Evolutionary conservation across 768 basidiomycete species (phyloP), one percentile per base, ranked within the genome.

Genomic region (Antrodiella citrinella): DNA sequence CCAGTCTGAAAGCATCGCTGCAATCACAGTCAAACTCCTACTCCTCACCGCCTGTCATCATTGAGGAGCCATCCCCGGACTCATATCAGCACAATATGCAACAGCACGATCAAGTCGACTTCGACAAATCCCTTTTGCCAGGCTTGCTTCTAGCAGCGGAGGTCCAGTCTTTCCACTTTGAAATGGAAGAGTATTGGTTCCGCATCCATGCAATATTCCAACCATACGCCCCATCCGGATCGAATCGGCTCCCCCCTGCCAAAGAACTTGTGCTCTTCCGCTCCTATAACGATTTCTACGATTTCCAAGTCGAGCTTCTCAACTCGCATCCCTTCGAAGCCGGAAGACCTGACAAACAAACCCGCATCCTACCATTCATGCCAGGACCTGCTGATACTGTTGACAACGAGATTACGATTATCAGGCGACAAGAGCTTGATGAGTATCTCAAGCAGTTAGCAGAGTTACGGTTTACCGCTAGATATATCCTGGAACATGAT

Each of bases 141-240:
- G 95, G 95, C 41, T 80, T 92, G 35, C 80, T 97, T 56, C 77
- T 92, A 13, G 78, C 84, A 19, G 91, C 92, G 25, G 81, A 84
- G 53, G 91, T 98, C 50, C 87, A 92, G 48, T 94, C 93, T n/a
- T 98, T 95, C 73, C 96, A 98, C 67, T 85, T 80, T 63, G 96
- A 99, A 66, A 87, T 86, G 75, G 84, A 92, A 4, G 88, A 94
- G 59, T 99, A 92, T 68, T 97, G 94, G 92, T 99, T 98, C 78
- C 84, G 94, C 24, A 76, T 98, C 42, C 81, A 96, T 62, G 93
- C 88, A 50, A 67, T 84, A 51, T 98, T 83, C 69, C 86, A 94
- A 57, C 91, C 94, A 0, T 91, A 87, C 59, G 76, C 76, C 53
- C 72, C 73, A 7, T 69, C 77, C 15, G 82, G 78, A 43, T 75